These are phyloP conservation scores for Lachnellula cervina DNA, from an alignment of 2,329 filamentous ascomycete species.

Conservation along the genomic window DNA sequence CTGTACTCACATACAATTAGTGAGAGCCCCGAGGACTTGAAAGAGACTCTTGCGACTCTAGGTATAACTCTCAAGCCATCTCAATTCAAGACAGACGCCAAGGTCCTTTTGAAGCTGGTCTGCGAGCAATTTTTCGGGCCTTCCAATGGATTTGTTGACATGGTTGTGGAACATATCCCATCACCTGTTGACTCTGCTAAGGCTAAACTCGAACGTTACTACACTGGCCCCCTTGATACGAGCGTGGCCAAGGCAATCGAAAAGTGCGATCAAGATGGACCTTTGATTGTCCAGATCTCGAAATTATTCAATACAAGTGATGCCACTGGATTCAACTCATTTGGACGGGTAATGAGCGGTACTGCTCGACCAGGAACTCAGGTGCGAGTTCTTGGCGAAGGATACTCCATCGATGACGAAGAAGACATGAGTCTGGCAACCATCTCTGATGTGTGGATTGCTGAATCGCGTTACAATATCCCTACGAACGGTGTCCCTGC, in stretches of 20 bases:
- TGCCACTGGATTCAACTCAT: constrained; percentile 84
- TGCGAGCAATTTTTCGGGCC: constrained; percentile 95
- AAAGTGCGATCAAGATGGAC: constrained; percentile 81
- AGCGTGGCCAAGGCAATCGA: constrained; percentile 76
- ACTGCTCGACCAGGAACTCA: constrained; percentile 76
- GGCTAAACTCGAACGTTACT: constrained; percentile 76
- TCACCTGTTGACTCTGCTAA: constrained; percentile 77
- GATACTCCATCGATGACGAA: constrained; percentile 93
- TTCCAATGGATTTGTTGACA: constrained; percentile 87
- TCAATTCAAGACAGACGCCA: constrained; percentile 86
- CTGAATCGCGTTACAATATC: constrained; percentile 89
- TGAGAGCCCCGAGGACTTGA: constrained; percentile 79
- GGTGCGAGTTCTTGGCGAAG: constrained; percentile 88
- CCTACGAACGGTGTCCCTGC: constrained; percentile 88
- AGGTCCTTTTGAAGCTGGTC: constrained; percentile 79
- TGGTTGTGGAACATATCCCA: constrained; percentile 85
- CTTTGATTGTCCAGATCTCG: constrained; percentile 84
- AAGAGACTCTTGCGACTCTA: constrained; percentile 69
- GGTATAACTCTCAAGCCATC: constrained; percentile 87
- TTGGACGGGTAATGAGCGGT: constrained; percentile 89
- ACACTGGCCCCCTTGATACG: constrained; percentile 83
- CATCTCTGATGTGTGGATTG: constrained; percentile 82
- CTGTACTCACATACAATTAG: constrained; percentile 93
- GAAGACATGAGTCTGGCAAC: constrained; percentile 92
- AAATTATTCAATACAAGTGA: constrained; percentile 90